These are phyloP conservation scores for Podospora didyma DNA, from an alignment of 495 filamentous ascomycete genomes.

Conservation along the genomic window DNA sequence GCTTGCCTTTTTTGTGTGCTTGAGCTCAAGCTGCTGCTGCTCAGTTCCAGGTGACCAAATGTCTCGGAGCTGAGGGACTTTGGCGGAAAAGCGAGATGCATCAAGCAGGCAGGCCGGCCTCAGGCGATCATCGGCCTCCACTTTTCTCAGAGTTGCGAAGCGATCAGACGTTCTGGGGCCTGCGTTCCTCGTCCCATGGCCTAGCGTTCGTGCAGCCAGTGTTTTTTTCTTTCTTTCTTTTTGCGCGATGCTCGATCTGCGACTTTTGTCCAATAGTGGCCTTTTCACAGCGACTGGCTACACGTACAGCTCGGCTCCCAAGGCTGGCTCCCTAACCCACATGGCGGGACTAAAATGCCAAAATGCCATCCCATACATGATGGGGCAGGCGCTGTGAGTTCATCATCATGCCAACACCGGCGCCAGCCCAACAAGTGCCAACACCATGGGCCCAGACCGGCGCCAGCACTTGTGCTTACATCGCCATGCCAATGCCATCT, in stretches of 20 bases:
- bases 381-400: too few relatives aligned
- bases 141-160: background rate
- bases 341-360: constrained; percentile 9
- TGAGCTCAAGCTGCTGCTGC: too few relatives aligned
- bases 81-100: background rate
- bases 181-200: constrained; percentile 15
- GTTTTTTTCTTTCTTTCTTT: background rate
- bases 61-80: too few relatives aligned
- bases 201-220: background rate
- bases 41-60: too few relatives aligned
- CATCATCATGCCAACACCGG: too few relatives aligned
- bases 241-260: background rate
- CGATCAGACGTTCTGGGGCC: constrained; percentile 13
- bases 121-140: background rate
- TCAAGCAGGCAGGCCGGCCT: constrained; percentile 4
- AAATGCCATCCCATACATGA: constrained; percentile 6
- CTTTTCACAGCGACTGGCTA: background rate
- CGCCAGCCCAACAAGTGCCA: too few relatives aligned
- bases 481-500: background rate
- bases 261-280: background rate
- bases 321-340: background rate
- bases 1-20: too few relatives aligned
- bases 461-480: background rate
- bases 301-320: too few relatives aligned
- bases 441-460: background rate